Evolutionary conservation across 2,329 filamentous ascomycete species (phyloP).

Genomic region (Chrysosporium queenslandicum): DNA sequence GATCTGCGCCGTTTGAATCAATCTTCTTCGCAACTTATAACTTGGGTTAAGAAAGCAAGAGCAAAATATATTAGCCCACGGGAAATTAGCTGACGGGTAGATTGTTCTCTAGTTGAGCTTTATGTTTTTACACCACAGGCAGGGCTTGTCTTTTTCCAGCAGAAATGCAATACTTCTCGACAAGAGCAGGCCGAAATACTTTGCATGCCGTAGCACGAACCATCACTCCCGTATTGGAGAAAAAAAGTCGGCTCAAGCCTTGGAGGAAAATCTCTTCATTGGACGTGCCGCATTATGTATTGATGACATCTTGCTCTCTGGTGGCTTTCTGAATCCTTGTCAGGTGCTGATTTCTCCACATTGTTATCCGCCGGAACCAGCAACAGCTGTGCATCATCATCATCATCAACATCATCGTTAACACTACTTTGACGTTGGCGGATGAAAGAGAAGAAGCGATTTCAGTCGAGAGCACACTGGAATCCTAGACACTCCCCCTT

Average conservation of each 20-base stretch:
- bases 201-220: no score
- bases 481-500: no score
- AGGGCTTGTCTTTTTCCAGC: background rate
- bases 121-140: background rate
- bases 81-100: constrained; percentile 4
- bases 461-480: background rate
- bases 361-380: constrained; percentile 1
- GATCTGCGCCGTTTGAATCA: background rate
- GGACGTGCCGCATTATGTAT: background rate
- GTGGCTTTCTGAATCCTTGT: constrained; percentile 3
- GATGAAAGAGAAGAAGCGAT: background rate
- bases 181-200: background rate
- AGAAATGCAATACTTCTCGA: background rate
- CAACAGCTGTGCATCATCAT: background rate
- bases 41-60: constrained; percentile 8
- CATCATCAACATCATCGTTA: background rate
- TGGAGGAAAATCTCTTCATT: background rate
- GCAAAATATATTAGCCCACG: background rate
- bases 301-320: background rate
- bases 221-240: no score
- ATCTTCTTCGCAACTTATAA: background rate
- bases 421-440: background rate
- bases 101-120: background rate
- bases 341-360: background rate
- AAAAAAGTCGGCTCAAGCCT: background rate